Conservation (phyloP, 139 green algal species). For the Closterium sp. region DNA sequence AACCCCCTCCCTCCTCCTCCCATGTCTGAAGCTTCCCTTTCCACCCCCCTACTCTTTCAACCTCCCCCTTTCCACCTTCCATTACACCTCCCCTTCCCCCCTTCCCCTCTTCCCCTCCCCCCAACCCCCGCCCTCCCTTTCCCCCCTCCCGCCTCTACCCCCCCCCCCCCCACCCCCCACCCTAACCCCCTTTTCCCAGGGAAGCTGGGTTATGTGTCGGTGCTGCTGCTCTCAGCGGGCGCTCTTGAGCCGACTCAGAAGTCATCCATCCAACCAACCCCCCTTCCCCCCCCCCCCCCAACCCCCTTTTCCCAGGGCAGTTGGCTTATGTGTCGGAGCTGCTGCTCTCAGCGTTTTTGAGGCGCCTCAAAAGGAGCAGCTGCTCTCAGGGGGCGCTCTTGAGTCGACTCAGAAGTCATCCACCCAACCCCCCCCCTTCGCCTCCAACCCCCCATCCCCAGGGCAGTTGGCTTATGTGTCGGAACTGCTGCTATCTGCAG, state of each 20-base stretch:
- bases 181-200: no score
- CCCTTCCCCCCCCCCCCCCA: no score
- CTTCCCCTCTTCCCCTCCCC: neutral
- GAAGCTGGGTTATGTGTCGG: constrained; percentile 22
- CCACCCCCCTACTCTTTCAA: no score
- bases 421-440: no score
- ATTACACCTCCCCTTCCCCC: neutral
- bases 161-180: neutral
- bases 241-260: no score
- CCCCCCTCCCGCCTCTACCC: neutral
- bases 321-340: constrained; percentile 25
- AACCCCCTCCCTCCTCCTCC: neutral
- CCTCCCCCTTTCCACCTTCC: neutral
- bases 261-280: no score
- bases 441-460: no score
- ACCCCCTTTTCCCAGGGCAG: constrained; percentile 17
- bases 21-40: neutral
- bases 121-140: neutral
- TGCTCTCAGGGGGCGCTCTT: constrained; percentile 10
- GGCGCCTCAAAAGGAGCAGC: no score
- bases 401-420: no score
- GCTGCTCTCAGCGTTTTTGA: constrained; percentile 13
- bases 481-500: constrained; percentile 16
- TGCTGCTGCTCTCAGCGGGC: constrained; percentile 17
- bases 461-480: constrained; percentile 20